phyloP scores from a whole-genome alignment of 1,139 yeast species.

The Pichia norvegensis region DNA sequence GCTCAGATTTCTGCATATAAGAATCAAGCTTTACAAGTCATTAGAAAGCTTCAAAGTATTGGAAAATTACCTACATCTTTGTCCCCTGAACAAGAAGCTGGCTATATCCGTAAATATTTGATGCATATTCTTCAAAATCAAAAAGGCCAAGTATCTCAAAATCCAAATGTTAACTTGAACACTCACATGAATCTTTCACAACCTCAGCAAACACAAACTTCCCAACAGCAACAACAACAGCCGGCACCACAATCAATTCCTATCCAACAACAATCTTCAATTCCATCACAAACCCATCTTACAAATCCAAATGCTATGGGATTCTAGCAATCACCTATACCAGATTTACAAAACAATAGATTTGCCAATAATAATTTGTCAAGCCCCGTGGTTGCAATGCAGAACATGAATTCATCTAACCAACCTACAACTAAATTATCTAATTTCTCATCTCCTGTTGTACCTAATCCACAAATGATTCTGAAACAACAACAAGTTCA shows the following conservation, averaged over 20 bases:
- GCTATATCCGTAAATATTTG: constrained; percentile 33
- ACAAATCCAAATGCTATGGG: neutral
- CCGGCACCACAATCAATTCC: constrained; percentile 13
- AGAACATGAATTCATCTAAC: neutral
- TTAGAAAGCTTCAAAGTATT: constrained; percentile 30
- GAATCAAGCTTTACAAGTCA: constrained; percentile 31
- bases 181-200: neutral
- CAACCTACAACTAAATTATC: neutral
- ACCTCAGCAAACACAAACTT: neutral
- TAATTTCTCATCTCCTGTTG: constrained; percentile 8
- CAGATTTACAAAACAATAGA: neutral
- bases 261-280: neutral
- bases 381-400: constrained; percentile 10
- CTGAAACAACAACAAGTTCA: constrained; percentile 10
- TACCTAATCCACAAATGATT: constrained; percentile 10
- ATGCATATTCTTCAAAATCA: constrained; percentile 21
- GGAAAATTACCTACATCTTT: constrained; percentile 29
- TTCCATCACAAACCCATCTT: neutral
- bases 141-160: constrained; percentile 3
- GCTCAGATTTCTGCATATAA: constrained; percentile 29
- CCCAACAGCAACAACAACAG: constrained; percentile 14
- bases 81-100: constrained; percentile 33
- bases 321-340: neutral
- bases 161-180: neutral
- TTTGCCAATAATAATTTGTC: neutral